Evolutionary conservation across 306 rosid genomes (phyloP).

Genomic region (Ochetophila trinervis): DNA sequence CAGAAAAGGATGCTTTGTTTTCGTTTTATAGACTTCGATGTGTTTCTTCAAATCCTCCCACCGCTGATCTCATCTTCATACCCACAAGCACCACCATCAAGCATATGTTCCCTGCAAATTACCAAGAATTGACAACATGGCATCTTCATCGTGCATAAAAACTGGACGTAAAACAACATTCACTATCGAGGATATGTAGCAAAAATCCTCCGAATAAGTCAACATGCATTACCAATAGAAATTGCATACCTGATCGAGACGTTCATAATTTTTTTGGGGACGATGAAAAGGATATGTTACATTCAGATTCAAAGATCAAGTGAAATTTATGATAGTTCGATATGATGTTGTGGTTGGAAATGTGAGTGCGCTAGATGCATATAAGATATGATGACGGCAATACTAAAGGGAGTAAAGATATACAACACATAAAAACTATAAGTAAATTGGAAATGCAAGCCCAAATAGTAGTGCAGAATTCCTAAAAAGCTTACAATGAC

Average conservation of each 20-base stretch:
- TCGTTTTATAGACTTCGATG: constrained; percentile 4
- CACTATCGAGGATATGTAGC: constrained; percentile 3
- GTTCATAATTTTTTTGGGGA: too few relatives aligned
- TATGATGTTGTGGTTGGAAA: too few relatives aligned
- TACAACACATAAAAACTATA: too few relatives aligned
- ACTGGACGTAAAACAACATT: constrained; percentile 14
- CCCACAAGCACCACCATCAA: constrained; percentile 39
- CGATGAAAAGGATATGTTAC: too few relatives aligned
- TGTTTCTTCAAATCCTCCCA: constrained; percentile 23
- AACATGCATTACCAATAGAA: background rate
- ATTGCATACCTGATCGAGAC: background rate
- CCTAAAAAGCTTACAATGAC: too few relatives aligned
- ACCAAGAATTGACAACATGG: constrained; percentile 5
- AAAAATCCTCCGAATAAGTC: background rate
- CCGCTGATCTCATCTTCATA: constrained; percentile 28
- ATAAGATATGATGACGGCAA: too few relatives aligned
- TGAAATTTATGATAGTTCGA: background rate
- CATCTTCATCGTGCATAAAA: background rate
- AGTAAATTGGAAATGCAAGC: too few relatives aligned
- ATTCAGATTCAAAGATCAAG: background rate
- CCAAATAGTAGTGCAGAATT: too few relatives aligned
- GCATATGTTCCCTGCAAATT: constrained; percentile 53
- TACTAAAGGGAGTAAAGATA: too few relatives aligned
- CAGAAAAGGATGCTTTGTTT: too few relatives aligned
- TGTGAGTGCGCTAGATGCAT: too few relatives aligned